phyloP scores from a whole-genome alignment of 2,329 filamentous ascomycete species.

The Aureobasidium sp. region DNA sequence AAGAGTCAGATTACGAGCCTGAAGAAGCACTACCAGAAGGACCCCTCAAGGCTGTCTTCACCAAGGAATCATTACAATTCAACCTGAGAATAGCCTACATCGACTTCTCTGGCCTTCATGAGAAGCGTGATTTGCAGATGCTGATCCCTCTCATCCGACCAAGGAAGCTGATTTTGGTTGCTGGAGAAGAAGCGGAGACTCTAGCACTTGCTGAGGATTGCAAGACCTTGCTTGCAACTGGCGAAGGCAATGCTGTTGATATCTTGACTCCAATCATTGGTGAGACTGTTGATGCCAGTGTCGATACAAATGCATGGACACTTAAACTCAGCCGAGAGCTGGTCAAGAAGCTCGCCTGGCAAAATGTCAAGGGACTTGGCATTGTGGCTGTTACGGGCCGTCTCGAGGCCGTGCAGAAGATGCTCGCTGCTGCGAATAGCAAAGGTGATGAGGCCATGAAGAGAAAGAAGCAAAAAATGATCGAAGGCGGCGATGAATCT shows the following conservation, averaged over 20 bases:
- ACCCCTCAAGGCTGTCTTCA: constrained; percentile 68
- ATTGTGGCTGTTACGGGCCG: constrained; percentile 87
- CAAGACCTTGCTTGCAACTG: constrained; percentile 53
- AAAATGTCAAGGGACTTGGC: constrained; percentile 80
- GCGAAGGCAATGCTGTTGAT: constrained; percentile 38
- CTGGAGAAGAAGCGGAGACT: constrained; percentile 73
- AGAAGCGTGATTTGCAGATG: constrained; percentile 90
- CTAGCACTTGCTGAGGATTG: constrained; percentile 71
- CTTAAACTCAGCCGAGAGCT: constrained; percentile 82
- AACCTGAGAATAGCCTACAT: constrained; percentile 76
- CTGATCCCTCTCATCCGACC: constrained; percentile 89
- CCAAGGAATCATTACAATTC: constrained; percentile 56
- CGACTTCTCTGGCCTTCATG: constrained; percentile 87
- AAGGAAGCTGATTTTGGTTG: constrained; percentile 87
- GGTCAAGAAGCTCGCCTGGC: constrained; percentile 85
- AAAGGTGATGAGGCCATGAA: constrained; percentile 30
- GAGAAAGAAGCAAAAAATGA: constrained; percentile 46
- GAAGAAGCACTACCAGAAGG: constrained; percentile 48
- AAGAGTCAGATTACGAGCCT: constrained; percentile 44
- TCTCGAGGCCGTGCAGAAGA: constrained; percentile 43
- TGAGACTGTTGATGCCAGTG: constrained; percentile 73
- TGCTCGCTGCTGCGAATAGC: constrained; percentile 33
- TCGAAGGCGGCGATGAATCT: constrained; percentile 39
- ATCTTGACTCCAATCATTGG: constrained; percentile 80
- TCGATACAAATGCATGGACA: constrained; percentile 96